Evolutionary conservation across 371 early-diverging fungal genomes (phyloP).

Genomic region (Syncephalastrum sp.): DNA sequence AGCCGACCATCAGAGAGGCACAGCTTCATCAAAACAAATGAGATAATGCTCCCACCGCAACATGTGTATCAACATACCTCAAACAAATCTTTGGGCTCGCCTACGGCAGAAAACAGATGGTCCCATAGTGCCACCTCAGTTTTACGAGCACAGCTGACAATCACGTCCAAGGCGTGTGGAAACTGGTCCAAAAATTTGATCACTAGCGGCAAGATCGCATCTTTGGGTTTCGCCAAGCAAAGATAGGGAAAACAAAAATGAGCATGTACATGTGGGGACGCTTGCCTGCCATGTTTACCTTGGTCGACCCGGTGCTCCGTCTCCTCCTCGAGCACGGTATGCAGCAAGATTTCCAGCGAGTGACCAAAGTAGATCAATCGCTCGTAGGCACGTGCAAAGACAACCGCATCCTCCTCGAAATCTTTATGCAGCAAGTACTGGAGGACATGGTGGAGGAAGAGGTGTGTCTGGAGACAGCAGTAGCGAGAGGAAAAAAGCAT

Average conservation of each 20-base stretch:
- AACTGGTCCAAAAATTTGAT: constrained; percentile 75
- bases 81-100: constrained; percentile 77
- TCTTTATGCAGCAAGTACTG: constrained; percentile 57
- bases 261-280: neutral
- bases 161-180: constrained; percentile 73
- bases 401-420: constrained; percentile 56
- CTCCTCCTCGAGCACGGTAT: constrained; percentile 82
- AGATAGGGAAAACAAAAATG: constrained; percentile 1
- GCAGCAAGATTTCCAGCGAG: constrained; percentile 81
- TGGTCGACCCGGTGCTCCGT: constrained; percentile 32
- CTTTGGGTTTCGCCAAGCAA: constrained; percentile 20
- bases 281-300: constrained; percentile 2
- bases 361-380: constrained; percentile 79
- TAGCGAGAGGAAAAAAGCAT: no score
- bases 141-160: constrained; percentile 89
- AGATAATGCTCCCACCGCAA: no score
- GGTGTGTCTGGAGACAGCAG: constrained; percentile 58
- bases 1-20: constrained; percentile 70
- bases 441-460: constrained; percentile 75
- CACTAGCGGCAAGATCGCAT: constrained; percentile 66
- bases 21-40: constrained; percentile 33
- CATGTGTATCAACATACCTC: constrained; percentile 43
- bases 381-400: constrained; percentile 67
- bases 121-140: constrained; percentile 90
- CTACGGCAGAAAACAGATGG: constrained; percentile 79